phyloP scores from a whole-genome alignment of 306 rosid genomes.

The Fragaria ananassa region DNA sequence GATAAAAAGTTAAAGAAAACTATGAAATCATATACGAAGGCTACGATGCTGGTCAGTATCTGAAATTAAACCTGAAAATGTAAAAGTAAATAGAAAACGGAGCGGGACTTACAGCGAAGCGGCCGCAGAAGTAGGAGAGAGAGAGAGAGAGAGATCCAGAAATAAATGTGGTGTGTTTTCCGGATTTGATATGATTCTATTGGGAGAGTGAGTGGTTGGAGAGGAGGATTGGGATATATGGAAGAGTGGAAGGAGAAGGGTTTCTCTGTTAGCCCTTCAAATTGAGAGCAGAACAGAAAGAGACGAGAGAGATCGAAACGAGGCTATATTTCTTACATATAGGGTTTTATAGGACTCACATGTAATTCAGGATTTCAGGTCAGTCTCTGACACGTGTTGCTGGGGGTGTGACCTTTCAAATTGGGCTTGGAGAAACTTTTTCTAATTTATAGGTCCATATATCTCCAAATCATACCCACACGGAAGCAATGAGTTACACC shows the following conservation, averaged over 20 bases:
- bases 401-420: too few species aligned
- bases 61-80: neutral
- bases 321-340: neutral
- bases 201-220: neutral
- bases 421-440: too few species aligned
- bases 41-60: neutral
- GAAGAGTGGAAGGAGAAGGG: constrained; percentile 11
- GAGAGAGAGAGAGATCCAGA: constrained; percentile 15
- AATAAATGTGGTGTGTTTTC: neutral
- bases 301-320: neutral
- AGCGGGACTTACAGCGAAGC: constrained; percentile 23
- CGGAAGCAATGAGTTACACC: too few species aligned
- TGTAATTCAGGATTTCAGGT: too few species aligned
- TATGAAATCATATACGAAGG: neutral
- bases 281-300: constrained; percentile 1
- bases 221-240: constrained; percentile 2
- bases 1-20: neutral
- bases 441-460: too few species aligned
- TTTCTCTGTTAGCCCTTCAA: neutral
- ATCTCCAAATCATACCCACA: too few species aligned
- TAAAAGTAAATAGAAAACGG: neutral
- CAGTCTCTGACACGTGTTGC: constrained; percentile 19
- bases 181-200: neutral
- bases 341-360: neutral
- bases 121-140: too few species aligned